phyloP scores from a whole-genome alignment of 2,329 filamentous ascomycete genomes.

The Pyrenochaeta sp. region DNA sequence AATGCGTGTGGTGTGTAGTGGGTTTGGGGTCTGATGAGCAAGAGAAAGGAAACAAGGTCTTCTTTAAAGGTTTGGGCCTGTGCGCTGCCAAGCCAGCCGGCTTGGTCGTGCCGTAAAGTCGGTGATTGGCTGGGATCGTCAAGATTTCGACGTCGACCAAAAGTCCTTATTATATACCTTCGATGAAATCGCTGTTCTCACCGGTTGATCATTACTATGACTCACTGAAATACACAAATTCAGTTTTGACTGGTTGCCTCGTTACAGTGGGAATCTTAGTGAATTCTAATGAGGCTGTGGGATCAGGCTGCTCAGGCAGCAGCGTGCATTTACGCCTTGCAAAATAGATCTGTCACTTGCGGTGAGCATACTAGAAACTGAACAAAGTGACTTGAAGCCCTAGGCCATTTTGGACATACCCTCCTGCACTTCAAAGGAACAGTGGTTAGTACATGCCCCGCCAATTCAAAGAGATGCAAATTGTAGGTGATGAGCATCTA shows the following conservation, averaged over 20 bases:
- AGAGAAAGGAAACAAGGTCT: not conserved
- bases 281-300: not conserved
- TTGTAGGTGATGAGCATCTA: too few relatives aligned
- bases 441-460: too few relatives aligned
- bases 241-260: not conserved
- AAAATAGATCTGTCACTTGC: too few relatives aligned
- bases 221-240: not conserved
- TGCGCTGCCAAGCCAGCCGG: constrained; percentile 20
- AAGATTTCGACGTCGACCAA: constrained; percentile 4
- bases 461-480: too few relatives aligned
- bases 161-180: not conserved
- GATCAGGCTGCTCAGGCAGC: not conserved
- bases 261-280: not conserved
- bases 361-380: too few relatives aligned
- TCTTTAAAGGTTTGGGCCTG: constrained; percentile 14
- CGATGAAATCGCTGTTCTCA: not conserved
- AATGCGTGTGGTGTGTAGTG: not conserved
- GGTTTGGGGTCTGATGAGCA: constrained; percentile 1
- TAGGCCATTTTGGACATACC: too few relatives aligned
- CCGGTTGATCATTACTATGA: not conserved
- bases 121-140: constrained; percentile 6
- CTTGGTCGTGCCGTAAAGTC: not conserved
- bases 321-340: not conserved
- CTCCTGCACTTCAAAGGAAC: too few relatives aligned
- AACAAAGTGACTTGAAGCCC: too few relatives aligned